These are phyloP conservation scores for Trametes villosa DNA, from an alignment of 768 basidiomycete genomes.

Conservation along the genomic window DNA sequence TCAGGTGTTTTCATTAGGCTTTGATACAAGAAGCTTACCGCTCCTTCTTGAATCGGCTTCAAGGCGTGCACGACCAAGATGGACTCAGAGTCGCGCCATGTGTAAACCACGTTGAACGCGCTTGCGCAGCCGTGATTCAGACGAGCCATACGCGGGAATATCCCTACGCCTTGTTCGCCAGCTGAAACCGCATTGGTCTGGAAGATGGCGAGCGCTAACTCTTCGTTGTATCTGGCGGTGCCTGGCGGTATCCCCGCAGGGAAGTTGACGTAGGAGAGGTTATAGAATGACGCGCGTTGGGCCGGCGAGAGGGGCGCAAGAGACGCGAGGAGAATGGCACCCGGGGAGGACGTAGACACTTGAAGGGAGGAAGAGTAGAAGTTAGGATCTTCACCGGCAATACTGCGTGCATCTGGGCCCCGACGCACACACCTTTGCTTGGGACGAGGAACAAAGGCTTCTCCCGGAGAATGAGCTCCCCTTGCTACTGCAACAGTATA, in stretches of 20 bases:
- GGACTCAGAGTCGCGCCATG: constrained; percentile 55
- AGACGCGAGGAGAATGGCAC: constrained; percentile 43
- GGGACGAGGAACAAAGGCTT: constrained; percentile 59
- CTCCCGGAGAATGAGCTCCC: constrained; percentile 61
- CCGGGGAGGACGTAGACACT: constrained; percentile 53
- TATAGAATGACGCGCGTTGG: constrained; percentile 49
- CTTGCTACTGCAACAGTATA: constrained; percentile 46
- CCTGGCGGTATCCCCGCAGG: constrained; percentile 44
- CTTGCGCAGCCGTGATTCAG: constrained; percentile 71
- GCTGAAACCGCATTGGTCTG: constrained; percentile 68
- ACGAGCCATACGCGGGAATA: constrained; percentile 72
- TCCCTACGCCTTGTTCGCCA: constrained; percentile 50
- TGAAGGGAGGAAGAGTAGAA: no score
- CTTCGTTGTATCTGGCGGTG: constrained; percentile 38
- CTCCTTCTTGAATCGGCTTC: constrained; percentile 53
- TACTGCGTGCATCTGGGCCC: not conserved
- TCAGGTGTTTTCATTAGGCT: constrained; percentile 1
- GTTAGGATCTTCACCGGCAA: no score
- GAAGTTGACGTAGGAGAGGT: constrained; percentile 61
- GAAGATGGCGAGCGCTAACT: constrained; percentile 66
- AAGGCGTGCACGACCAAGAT: constrained; percentile 61
- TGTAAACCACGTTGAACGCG: constrained; percentile 70
- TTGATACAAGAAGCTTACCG: constrained; percentile 38
- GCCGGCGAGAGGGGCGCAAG: constrained; percentile 39
- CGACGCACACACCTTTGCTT: constrained; percentile 44